phyloP scores from a whole-genome alignment of 805 yeast genomes.

The Candida taoyuanica region DNA sequence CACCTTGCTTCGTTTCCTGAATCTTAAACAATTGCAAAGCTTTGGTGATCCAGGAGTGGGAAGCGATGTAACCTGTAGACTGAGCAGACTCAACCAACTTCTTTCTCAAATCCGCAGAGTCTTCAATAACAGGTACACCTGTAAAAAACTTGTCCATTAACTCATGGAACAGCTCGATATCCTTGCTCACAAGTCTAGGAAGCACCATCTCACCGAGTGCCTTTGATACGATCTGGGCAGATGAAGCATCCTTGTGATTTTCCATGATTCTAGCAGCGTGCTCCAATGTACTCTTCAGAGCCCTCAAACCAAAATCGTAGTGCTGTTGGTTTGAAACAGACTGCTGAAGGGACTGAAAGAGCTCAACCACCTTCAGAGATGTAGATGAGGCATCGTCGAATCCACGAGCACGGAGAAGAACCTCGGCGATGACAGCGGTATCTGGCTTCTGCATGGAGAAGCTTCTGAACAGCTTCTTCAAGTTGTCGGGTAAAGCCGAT shows the following conservation, averaged over 20 bases:
- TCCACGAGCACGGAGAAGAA: constrained; percentile 69
- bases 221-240: constrained; percentile 36
- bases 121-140: constrained; percentile 43
- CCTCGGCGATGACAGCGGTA: constrained; percentile 59
- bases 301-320: constrained; percentile 87
- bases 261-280: constrained; percentile 48
- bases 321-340: constrained; percentile 55
- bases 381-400: constrained; percentile 44
- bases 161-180: constrained; percentile 34
- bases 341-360: constrained; percentile 44
- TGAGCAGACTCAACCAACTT: constrained; percentile 28
- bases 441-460: constrained; percentile 77
- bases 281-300: constrained; percentile 62
- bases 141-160: constrained; percentile 9
- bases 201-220: constrained; percentile 58
- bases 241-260: constrained; percentile 22
- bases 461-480: constrained; percentile 72
- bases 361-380: constrained; percentile 46
- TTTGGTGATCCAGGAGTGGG: constrained; percentile 47
- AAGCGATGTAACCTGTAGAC: constrained; percentile 29
- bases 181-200: constrained; percentile 61
- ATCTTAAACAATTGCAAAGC: constrained; percentile 58
- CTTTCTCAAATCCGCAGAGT: constrained; percentile 25
- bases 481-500: constrained; percentile 75
- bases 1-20: constrained; percentile 64